phyloP scores from a whole-genome alignment of 202 grass and related monocot species.

The Cymbopogon flexuosus region DNA sequence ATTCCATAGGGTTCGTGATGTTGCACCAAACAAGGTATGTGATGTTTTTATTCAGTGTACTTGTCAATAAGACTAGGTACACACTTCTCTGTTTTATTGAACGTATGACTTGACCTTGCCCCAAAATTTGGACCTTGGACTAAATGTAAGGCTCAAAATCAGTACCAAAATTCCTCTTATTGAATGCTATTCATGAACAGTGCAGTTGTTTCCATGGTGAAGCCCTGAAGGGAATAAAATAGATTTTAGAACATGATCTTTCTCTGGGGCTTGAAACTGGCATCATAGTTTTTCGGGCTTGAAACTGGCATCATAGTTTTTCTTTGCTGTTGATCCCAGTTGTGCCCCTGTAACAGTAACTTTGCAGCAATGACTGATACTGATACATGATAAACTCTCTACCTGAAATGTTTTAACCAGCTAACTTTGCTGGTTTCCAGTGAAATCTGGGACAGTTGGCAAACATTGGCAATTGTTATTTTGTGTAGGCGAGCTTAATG shows the following conservation, averaged over 20 bases:
- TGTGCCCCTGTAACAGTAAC: background rate
- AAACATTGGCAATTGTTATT: background rate
- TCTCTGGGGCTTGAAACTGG: background rate
- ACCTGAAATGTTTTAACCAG: background rate
- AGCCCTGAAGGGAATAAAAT: background rate
- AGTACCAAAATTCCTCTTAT: background rate
- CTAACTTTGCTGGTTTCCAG: background rate
- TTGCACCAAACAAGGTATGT: constrained; percentile 92
- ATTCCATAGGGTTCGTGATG: constrained; percentile 84
- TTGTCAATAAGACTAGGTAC: background rate
- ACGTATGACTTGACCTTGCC: background rate
- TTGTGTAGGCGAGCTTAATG: background rate
- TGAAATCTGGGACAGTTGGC: background rate
- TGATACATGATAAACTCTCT: background rate
- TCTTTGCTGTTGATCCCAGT: background rate
- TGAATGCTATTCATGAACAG: background rate
- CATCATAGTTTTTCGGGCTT: background rate
- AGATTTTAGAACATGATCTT: background rate
- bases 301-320: background rate
- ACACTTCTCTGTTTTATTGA: background rate
- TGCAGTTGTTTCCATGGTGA: background rate
- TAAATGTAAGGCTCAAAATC: background rate
- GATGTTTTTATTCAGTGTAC: constrained; percentile 8
- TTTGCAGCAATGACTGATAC: background rate
- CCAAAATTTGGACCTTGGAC: background rate